Base-by-base conservation (phyloP, 2,329 filamentous ascomycete genomes). In the Beauveria brongniartii region DNA sequence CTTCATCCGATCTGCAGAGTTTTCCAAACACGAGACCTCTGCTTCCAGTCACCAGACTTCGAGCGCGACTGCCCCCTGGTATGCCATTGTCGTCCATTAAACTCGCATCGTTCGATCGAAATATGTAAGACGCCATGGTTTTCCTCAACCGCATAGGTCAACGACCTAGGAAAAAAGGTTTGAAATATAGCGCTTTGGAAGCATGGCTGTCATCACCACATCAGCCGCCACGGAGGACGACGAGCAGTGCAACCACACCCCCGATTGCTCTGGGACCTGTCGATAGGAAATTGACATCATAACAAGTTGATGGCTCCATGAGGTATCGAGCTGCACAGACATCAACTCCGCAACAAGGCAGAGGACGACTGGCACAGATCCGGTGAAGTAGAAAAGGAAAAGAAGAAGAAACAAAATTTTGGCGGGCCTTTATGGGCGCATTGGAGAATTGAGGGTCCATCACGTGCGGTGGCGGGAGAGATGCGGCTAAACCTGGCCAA, bases 211-310 rank as follows among this genome's bases (percentile, higher is more conserved):
- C 77, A 79, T 82, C 81, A 82, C 84, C 40, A 7, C 83, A 83
- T 91, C 87, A 87, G 78, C 64, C 66, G 53, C 65, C 80, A 57
- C 82, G 80, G 76, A 78, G 50, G 68, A 78, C 73, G 76, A 82
- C 86, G 86, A 90, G 80, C 84, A 83, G 82, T 83, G 84, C 82
- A 80, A 77, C 78, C 76, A 75, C 78, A 77, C 74, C 79, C 80
- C 77, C 75, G 78, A 60, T 94, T 83, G 71, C 75, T 96, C 88
- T 95, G 75, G 90, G 88, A 94, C 87, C 90, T 94, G 92, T 96
- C 91, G 89, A 92, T 90, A 86, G 88, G 89, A 92, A 77, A 91
- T 89, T 86, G 82, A 89, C 88, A 92, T 85, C 89, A 91, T 86
- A 76, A 70, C 72, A 75, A 73, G 73, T 74, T 76, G 83, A 86